phyloP scores from a whole-genome alignment of 257 asterid species.

The Rehmannia glutinosa region DNA sequence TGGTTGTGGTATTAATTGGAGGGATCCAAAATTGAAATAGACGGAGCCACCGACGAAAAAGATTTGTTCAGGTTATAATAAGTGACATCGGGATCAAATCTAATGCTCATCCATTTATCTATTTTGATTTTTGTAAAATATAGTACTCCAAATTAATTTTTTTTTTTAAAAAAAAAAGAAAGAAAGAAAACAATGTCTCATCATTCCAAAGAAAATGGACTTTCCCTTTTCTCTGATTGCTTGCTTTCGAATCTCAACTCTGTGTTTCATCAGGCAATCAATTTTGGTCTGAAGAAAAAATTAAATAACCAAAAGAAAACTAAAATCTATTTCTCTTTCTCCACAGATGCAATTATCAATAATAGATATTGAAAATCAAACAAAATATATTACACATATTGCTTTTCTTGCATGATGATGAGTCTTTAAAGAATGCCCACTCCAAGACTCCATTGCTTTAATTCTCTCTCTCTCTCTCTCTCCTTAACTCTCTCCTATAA shows the following conservation, averaged over 20 bases:
- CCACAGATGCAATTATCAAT: slow-evolving; percentile 12
- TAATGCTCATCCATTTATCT: no score
- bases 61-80: no score
- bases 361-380: slow-evolving; percentile 8
- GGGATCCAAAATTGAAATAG: no score
- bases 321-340: slow-evolving; percentile 13
- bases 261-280: slow-evolving; percentile 19
- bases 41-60: no score
- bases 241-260: slow-evolving; percentile 13
- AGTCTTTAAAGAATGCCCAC: slow-evolving; percentile 47
- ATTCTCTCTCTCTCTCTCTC: slow-evolving; percentile 6
- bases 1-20: no score
- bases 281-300: background rate
- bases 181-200: slow-evolving; percentile 4
- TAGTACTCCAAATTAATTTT: no score
- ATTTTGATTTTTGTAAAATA: no score
- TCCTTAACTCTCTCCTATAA: background rate
- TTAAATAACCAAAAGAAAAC: slow-evolving; percentile 31
- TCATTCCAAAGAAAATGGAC: no score
- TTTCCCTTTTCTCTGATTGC: no score
- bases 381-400: no score
- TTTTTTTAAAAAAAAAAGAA: no score
- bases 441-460: slow-evolving; percentile 52
- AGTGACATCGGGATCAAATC: no score
- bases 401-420: slow-evolving; percentile 24